Evolutionary conservation across 2,329 filamentous ascomycete genomes (phyloP).

Genomic region (Pleurostoma richardsiae): DNA sequence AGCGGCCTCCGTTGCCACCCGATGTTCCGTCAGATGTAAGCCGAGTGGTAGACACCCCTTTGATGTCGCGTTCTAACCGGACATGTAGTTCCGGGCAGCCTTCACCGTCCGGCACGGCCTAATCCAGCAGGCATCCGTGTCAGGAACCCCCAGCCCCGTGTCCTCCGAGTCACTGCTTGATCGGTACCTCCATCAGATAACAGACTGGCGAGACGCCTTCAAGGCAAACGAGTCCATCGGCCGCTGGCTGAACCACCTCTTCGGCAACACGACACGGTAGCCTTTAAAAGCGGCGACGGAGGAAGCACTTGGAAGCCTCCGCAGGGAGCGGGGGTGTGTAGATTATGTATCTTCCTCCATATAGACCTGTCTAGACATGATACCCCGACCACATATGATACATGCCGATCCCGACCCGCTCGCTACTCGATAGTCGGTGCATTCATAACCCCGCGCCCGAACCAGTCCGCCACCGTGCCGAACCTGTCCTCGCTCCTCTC

Average conservation of each 20-base stretch:
- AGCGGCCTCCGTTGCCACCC: slow-evolving; percentile 44
- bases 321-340: background rate
- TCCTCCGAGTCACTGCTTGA: slow-evolving; percentile 12
- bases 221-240: slow-evolving; percentile 8
- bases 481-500: slow-evolving; percentile 76
- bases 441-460: slow-evolving; percentile 87
- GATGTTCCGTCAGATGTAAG: slow-evolving; percentile 41
- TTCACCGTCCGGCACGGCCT: slow-evolving; percentile 34
- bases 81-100: slow-evolving; percentile 20
- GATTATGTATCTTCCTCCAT: background rate
- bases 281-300: background rate
- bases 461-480: slow-evolving; percentile 90
- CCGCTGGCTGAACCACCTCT: slow-evolving; percentile 23
- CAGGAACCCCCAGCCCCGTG: slow-evolving; percentile 12
- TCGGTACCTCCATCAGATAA: slow-evolving; percentile 16
- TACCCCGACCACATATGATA: background rate
- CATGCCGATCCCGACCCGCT: too few species aligned
- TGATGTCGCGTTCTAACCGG: too few species aligned
- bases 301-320: background rate
- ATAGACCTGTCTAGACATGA: background rate
- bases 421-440: slow-evolving; percentile 27
- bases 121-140: slow-evolving; percentile 20
- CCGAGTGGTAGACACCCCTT: background rate
- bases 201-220: slow-evolving; percentile 20
- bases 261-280: slow-evolving; percentile 8